These are phyloP conservation scores for Drechmeria coniospora DNA, from an alignment of 2,329 filamentous ascomycete genomes.

Conservation along the genomic window DNA sequence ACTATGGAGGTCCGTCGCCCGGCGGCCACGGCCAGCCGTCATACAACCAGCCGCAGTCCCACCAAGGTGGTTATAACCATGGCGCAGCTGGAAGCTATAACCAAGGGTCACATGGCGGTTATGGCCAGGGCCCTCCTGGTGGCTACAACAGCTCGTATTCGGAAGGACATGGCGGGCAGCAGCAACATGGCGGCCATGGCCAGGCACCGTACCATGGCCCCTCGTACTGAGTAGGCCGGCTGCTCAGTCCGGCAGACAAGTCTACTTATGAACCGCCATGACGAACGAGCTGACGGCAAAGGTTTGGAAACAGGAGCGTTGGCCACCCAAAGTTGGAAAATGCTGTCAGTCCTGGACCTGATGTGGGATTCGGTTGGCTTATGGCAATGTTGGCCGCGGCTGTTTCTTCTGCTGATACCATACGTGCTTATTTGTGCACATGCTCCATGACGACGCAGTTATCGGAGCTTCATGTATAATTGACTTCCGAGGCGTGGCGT, in stretches of 20 bases:
- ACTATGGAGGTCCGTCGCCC: conserved; percentile 9
- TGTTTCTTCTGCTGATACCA: too few relatives aligned
- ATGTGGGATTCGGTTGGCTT: too few relatives aligned
- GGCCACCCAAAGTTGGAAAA: too few relatives aligned
- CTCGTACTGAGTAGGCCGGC: conserved; percentile 5
- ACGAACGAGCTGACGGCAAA: too few relatives aligned
- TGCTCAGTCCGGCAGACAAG: too few relatives aligned
- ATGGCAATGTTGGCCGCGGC: too few relatives aligned
- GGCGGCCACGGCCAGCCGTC: conserved; percentile 4
- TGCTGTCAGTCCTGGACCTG: too few relatives aligned
- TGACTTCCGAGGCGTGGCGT: neutral
- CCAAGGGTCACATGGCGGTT: conserved; percentile 3
- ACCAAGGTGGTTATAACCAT: conserved; percentile 5
- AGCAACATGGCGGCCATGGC: conserved; percentile 12
- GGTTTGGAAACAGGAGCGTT: too few relatives aligned
- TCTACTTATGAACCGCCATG: too few relatives aligned
- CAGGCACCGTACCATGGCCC: conserved; percentile 8
- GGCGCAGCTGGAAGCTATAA: conserved; percentile 4
- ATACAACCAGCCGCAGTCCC: conserved; percentile 7
- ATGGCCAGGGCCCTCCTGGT: conserved; percentile 4
- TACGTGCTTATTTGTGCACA: too few relatives aligned
- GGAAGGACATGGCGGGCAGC: conserved; percentile 12
- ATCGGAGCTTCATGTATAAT: neutral
- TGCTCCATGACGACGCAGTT: neutral
- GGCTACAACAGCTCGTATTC: conserved; percentile 16